Base-by-base conservation (phyloP, 108 stramenopile genomes). In the Asterionellopsis glacialis region DNA sequence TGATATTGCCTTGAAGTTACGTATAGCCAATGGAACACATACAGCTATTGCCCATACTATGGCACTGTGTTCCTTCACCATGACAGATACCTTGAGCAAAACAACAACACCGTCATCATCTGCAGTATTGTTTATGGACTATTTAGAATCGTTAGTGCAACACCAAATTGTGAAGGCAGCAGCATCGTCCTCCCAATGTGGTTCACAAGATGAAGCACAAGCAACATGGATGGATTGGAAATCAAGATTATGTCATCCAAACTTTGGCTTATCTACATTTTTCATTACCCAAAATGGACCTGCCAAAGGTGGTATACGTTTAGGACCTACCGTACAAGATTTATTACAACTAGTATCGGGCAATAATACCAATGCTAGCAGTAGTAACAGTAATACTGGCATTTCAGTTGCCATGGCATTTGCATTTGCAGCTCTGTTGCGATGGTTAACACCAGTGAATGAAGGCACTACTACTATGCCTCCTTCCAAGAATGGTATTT, bases 231-330 rank as follows among this genome's bases (percentile, higher is more conserved):
- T 70, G 0, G 92, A 96, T 67, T 96, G 95, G 95, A 77, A 87
- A 41, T 49, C 45, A 50, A 76, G 95, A 16, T 49, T 96, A 55
- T 27, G 56, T 19, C 91, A 92, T 85, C 81, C 88, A 0, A 59
- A 82, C 57, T 96, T 96, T 76, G 95, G 95, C 22, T 63, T 96
- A 40, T 76, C 81, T 16, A 81, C 85, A 19, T 93, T 94, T 73
- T 96, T 96, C 66, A 91, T 96, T 60, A 84, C 85, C 4, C 92
- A 96, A 69, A 94, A 93, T 76, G 90, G 87, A 21, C 80, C 92
- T 11, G 77, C 88, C 58, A 96, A 96, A 59, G 87, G 89, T 49
- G 93, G 93, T 24, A 85, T 94, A 28, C 87, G 93, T 14, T 67
- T 91, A 45, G 75, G 79, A 15, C 90, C 91, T 9, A 94, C 86